These are phyloP conservation scores for Asterophora parasitica DNA, from an alignment of 768 basidiomycete species.

Conservation along the genomic window DNA sequence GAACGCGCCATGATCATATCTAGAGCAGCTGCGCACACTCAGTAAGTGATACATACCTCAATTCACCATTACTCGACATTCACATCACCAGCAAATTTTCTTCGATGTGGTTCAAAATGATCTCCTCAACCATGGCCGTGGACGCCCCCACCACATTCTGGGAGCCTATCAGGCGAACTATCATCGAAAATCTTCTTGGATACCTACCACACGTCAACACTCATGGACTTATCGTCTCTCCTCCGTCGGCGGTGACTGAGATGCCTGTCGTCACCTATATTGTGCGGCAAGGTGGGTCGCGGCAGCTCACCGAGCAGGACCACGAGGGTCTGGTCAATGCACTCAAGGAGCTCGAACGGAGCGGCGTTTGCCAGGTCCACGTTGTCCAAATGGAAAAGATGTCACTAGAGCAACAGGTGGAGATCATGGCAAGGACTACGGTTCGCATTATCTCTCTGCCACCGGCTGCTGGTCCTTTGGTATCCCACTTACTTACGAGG, in stretches of 20 bases:
- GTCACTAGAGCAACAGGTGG: constrained; percentile 58
- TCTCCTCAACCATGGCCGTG: constrained; percentile 29
- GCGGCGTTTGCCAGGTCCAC: constrained; percentile 51
- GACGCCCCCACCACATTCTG: constrained; percentile 26
- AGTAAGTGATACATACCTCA: constrained; percentile 24
- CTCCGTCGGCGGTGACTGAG: constrained; percentile 10
- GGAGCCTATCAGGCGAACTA: constrained; percentile 28
- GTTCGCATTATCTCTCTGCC: constrained; percentile 28
- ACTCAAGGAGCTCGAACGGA: constrained; percentile 41
- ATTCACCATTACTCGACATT: constrained; percentile 11
- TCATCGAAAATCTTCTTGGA: constrained; percentile 29
- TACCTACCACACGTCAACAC: constrained; percentile 21
- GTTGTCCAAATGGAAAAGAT: constrained; percentile 35
- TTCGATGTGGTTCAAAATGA: constrained; percentile 31
- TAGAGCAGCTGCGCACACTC: constrained; percentile 55
- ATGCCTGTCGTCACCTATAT: constrained; percentile 51
- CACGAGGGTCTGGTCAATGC: constrained; percentile 45
- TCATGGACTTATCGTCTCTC: constrained; percentile 7
- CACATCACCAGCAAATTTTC: constrained; percentile 25
- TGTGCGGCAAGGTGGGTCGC: constrained; percentile 46
- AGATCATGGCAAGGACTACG: constrained; percentile 55
- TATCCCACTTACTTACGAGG: neutral
- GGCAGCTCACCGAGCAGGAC: constrained; percentile 39
- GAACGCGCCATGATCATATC: constrained; percentile 60
- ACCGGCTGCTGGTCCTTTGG: no score